Conservation (phyloP, 345 rosid genomes). For the Pugionium dolabratum region DNA sequence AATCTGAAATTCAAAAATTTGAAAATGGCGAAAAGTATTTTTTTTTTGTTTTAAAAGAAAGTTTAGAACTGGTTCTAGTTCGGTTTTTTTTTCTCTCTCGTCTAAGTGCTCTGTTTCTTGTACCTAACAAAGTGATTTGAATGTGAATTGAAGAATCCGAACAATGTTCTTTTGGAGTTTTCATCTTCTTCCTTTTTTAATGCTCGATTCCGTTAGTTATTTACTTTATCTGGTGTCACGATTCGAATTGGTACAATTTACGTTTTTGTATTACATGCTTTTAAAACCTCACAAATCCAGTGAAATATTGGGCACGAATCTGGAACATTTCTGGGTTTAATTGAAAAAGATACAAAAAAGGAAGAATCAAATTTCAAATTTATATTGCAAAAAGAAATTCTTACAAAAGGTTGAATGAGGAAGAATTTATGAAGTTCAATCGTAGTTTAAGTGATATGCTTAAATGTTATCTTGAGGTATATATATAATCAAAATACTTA, state of each 20-base stretch:
- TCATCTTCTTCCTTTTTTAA: constrained; percentile 1
- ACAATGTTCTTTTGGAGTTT: neutral
- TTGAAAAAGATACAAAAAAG: neutral
- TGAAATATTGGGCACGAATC: constrained; percentile 32
- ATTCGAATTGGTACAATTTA: constrained; percentile 22
- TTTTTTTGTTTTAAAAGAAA: too few species aligned
- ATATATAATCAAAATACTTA: neutral
- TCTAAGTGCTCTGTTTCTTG: constrained; percentile 31
- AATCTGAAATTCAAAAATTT: neutral
- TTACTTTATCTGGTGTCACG: constrained; percentile 35
- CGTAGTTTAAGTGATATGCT: constrained; percentile 12
- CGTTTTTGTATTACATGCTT: constrained; percentile 8
- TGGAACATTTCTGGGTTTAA: constrained; percentile 33
- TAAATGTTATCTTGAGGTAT: constrained; percentile 27
- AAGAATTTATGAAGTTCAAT: neutral
- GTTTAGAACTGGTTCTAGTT: too few species aligned
- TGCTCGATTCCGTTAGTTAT: constrained; percentile 20
- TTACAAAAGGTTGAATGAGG: too few species aligned
- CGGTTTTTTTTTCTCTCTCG: neutral
- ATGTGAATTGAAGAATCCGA: neutral
- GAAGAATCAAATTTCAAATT: constrained; percentile 10
- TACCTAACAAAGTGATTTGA: constrained; percentile 34
- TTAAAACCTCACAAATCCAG: constrained; percentile 19
- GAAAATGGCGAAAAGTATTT: constrained; percentile 27
- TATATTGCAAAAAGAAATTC: neutral